Conservation (phyloP, 768 basidiomycete genomes). For the Tubosaeta sp. region DNA sequence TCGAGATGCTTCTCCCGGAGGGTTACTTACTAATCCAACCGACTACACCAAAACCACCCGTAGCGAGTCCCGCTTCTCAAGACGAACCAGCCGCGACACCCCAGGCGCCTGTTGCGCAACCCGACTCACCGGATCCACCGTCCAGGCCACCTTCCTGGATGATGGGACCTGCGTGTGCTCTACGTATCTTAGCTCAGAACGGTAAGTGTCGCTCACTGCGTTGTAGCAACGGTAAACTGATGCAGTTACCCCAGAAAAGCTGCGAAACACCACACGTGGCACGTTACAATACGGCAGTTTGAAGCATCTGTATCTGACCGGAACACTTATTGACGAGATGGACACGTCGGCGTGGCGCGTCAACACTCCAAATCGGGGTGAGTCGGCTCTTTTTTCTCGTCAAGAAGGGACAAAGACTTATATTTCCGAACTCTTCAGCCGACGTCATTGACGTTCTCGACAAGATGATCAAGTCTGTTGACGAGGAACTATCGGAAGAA, state of each 20-base stretch:
- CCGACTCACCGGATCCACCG: not conserved
- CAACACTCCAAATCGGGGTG: slow-evolving; percentile 18
- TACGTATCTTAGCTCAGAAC: slow-evolving; percentile 17
- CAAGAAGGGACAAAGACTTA: not conserved
- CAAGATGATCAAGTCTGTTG: slow-evolving; percentile 19
- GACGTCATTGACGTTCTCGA: slow-evolving; percentile 18
- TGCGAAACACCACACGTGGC: slow-evolving; percentile 3
- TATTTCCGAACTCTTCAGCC: not conserved
- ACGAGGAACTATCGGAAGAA: slow-evolving; percentile 16
- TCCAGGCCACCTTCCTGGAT: slow-evolving; percentile 16
- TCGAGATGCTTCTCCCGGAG: slow-evolving; percentile 16
- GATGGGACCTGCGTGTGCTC: slow-evolving; percentile 24
- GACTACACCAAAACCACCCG: not conserved
- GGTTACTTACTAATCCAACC: slow-evolving; percentile 7
- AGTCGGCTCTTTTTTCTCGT: not conserved
- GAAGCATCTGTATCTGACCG: slow-evolving; percentile 16
- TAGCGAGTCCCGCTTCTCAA: not conserved
- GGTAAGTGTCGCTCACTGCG: slow-evolving; percentile 1
- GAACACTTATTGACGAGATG: slow-evolving; percentile 9
- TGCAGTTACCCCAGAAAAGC: not conserved
- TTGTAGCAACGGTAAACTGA: not conserved
- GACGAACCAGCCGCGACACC: not conserved
- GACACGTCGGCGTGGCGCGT: slow-evolving; percentile 17
- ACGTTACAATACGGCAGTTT: slow-evolving; percentile 13
- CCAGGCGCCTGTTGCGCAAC: not conserved